Evolutionary conservation across 495 filamentous ascomycete species (phyloP).

Genomic region (Sordaria brevicollis): DNA sequence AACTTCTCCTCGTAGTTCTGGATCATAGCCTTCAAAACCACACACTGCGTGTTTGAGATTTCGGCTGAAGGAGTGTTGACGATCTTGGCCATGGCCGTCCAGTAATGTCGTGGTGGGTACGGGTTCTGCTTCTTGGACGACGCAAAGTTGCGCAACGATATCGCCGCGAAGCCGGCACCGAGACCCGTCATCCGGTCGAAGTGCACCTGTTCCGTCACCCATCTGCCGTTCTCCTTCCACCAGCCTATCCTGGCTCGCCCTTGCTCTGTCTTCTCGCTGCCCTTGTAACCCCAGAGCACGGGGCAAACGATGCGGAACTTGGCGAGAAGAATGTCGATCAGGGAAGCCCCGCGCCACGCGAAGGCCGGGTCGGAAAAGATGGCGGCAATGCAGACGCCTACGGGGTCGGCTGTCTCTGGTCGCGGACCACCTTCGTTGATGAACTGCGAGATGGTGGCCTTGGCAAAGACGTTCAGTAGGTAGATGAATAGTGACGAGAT

Average conservation of each 20-base stretch:
- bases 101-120: constrained; percentile 71
- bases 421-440: constrained; percentile 62
- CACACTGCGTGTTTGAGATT: constrained; percentile 66
- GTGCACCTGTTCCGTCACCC: constrained; percentile 56
- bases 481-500: constrained; percentile 68
- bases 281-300: constrained; percentile 75
- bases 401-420: constrained; percentile 62
- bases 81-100: constrained; percentile 62
- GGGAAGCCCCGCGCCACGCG: constrained; percentile 54
- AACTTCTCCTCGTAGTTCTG: constrained; percentile 60
- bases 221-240: constrained; percentile 49
- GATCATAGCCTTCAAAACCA: constrained; percentile 69
- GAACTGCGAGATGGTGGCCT: constrained; percentile 65
- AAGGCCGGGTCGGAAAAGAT: constrained; percentile 62
- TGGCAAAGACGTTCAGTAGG: constrained; percentile 72
- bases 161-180: constrained; percentile 69
- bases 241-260: constrained; percentile 68
- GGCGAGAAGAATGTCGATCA: constrained; percentile 82
- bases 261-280: constrained; percentile 59
- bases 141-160: constrained; percentile 72
- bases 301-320: constrained; percentile 77
- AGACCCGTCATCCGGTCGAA: constrained; percentile 75
- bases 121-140: constrained; percentile 58
- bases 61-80: constrained; percentile 56
- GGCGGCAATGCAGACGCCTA: constrained; percentile 65